phyloP scores from a whole-genome alignment of 73 alveolate species.

The Tetrahymena malaccensis region DNA sequence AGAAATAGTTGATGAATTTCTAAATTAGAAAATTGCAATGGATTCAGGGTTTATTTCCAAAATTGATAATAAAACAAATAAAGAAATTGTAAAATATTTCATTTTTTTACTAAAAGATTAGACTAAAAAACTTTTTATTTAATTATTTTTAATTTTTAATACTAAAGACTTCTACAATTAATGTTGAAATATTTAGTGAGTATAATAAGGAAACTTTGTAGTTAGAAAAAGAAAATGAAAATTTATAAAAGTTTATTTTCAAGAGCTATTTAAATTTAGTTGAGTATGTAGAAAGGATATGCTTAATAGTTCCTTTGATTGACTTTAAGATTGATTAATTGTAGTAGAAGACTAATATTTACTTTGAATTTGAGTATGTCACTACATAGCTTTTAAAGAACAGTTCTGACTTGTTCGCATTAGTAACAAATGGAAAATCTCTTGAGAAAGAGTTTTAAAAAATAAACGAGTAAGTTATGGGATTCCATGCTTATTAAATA shows the following conservation, averaged over 20 bases:
- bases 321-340: not conserved
- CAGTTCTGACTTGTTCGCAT: not conserved
- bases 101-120: too few species aligned
- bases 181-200: not conserved
- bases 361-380: not conserved
- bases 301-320: not conserved
- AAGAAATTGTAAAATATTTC: not conserved
- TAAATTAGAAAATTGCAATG: not conserved
- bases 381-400: not conserved
- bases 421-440: not conserved
- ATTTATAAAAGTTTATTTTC: not conserved
- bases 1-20: not conserved
- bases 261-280: not conserved
- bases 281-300: not conserved
- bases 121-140: too few species aligned
- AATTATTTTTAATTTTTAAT: not conserved
- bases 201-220: not conserved
- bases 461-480: not conserved
- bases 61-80: not conserved
- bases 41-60: not conserved
- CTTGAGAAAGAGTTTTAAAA: not conserved
- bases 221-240: not conserved
- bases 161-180: not conserved
- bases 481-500: not conserved
- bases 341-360: not conserved